Conservation (phyloP, 164 flowering plant species). For the Annona cherimola region DNA sequence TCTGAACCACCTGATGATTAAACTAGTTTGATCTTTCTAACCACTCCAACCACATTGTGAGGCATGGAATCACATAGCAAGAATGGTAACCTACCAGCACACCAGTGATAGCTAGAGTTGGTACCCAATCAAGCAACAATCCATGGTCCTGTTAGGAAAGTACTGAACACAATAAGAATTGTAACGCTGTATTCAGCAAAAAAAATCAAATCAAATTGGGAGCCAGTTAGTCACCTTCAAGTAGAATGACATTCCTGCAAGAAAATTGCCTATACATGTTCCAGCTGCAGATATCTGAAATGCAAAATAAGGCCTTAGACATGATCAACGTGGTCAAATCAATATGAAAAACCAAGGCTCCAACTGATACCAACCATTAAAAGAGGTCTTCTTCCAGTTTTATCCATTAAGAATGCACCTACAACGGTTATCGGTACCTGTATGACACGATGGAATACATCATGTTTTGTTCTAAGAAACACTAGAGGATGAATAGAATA, state of each 20-base stretch:
- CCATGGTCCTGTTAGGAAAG: constrained; percentile 39
- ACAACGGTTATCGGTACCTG: constrained; percentile 68
- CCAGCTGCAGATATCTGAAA: constrained; percentile 71
- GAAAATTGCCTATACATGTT: constrained; percentile 44
- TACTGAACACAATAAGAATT: no score
- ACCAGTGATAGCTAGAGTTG: constrained; percentile 62
- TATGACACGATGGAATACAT: neutral
- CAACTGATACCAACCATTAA: constrained; percentile 42
- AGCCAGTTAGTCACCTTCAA: constrained; percentile 44
- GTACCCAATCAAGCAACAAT: constrained; percentile 31
- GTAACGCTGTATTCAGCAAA: neutral
- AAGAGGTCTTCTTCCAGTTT: constrained; percentile 81
- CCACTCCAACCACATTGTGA: no score
- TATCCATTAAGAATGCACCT: constrained; percentile 59
- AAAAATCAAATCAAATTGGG: neutral
- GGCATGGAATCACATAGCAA: no score
- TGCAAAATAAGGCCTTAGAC: neutral
- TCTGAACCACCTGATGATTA: no score
- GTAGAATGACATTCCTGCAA: constrained; percentile 56
- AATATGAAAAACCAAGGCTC: neutral
- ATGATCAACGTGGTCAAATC: neutral
- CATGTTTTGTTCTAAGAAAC: no score
- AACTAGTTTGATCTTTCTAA: no score
- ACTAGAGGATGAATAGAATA: no score
- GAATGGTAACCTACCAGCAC: constrained; percentile 48